Base-by-base conservation (phyloP, 2,329 filamentous ascomycete genomes). In the Stromatinia cepivora region DNA sequence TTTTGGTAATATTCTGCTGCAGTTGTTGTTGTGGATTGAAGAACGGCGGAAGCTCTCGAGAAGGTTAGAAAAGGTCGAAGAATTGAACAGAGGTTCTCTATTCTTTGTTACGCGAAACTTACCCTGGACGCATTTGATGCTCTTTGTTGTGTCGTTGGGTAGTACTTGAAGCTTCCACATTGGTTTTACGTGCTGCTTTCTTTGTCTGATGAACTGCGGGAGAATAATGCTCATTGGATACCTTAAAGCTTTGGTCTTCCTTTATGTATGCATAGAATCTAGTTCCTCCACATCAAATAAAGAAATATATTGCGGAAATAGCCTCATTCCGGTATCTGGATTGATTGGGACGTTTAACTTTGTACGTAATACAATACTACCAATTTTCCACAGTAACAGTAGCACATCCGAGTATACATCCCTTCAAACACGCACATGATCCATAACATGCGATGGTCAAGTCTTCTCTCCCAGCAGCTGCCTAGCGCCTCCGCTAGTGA, bases 61-160 rank as follows among this genome's bases (percentile, higher is more conserved):
- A 63, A 25, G 46, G 1, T 63, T 52, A 22, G 11, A 42, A 52
- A 39, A 20, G 15, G 25, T 10, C 22, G 31, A 52, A 63, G 31
- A 39, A 39, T 34, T 28, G 22, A 39, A 20, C 20, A 0, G n/a
- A 22, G 13, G 9, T 28, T 63, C 61, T 36, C 25, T 28, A 28
- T 63, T 52, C 61, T 63, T 52, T 63, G n/a, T 63, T 63, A n/a
- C 17, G 15, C 11, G 8, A 9, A 8, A 52, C 28, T 34, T 5
- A 39, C 31, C 8, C 61, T 52, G 8, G 61, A 63, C 46, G 61
- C 46, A 63, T 63, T 52, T 36, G 61, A 63, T 22, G n/a, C n/a
- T 52, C 61, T 63, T 63, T 63, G 61, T 63, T 11, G 9, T 25
- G 46, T 34, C 9, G 31, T 17, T n/a, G 46, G 31, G n/a, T 13